phyloP scores from a whole-genome alignment of 2,329 filamentous ascomycete species.

The Eutypa lata region DNA sequence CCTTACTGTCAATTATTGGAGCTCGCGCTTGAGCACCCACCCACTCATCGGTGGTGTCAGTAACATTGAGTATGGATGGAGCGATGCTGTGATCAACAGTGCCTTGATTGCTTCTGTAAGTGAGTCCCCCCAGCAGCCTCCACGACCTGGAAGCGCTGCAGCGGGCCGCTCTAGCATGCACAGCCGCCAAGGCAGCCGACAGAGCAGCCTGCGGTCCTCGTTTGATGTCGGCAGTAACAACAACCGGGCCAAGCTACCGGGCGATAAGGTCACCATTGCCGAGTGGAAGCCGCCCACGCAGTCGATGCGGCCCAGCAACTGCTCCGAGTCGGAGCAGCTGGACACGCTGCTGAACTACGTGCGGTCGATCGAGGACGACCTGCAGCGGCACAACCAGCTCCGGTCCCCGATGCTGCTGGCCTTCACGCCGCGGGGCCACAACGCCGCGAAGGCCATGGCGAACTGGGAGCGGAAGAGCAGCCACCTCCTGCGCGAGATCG shows the following conservation, averaged over 20 bases:
- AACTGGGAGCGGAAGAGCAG: conserved; percentile 98
- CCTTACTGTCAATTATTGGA: conserved; percentile 95
- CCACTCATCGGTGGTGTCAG: conserved; percentile 89
- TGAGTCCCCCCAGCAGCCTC: conserved; percentile 36
- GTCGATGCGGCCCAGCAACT: conserved; percentile 79
- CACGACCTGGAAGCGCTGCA: conserved; percentile 51
- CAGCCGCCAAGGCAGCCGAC: conserved; percentile 35
- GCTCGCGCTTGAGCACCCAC: conserved; percentile 88
- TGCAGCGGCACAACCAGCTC: conserved; percentile 83
- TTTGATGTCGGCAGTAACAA: conserved; percentile 56
- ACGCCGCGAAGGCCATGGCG: conserved; percentile 78
- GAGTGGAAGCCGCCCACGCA: conserved; percentile 90
- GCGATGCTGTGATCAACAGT: conserved; percentile 72
- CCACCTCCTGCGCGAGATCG: conserved; percentile 87
- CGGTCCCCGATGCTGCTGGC: conserved; percentile 84
- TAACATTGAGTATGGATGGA: conserved; percentile 98
- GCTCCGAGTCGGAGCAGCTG: conserved; percentile 79
- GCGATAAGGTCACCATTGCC: conserved; percentile 77
- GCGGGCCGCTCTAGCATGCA: conserved; percentile 44
- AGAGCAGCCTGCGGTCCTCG: conserved; percentile 52
- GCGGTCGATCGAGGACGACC: conserved; percentile 77
- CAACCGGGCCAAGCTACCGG: conserved; percentile 67
- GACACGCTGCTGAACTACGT: conserved; percentile 75
- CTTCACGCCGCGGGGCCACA: conserved; percentile 80
- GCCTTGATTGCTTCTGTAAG: conserved; percentile 52